phyloP scores from a whole-genome alignment of 2,329 filamentous ascomycete species.

The Microascus cirrosus region DNA sequence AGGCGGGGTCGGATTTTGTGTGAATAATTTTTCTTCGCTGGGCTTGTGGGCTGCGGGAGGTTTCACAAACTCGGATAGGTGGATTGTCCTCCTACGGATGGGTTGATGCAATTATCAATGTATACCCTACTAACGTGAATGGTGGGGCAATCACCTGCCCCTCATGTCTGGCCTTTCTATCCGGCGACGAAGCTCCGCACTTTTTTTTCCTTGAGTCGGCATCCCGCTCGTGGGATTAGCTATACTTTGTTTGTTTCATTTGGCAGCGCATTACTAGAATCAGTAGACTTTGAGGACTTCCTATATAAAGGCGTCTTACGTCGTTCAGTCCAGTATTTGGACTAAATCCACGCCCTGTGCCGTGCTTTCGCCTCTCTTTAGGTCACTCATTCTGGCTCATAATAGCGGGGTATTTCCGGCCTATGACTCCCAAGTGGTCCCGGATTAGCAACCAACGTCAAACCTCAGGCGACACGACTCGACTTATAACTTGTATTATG shows the following conservation, averaged over 20 bases:
- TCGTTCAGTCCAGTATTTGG: not conserved
- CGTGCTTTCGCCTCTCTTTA: not conserved
- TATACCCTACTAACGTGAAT: not conserved
- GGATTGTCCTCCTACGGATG: not conserved
- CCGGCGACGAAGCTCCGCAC: not conserved
- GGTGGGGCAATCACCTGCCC: not conserved
- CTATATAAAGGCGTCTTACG: too few species aligned
- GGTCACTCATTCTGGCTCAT: not conserved
- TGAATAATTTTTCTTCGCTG: slow-evolving; percentile 3
- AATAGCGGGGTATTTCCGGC: not conserved
- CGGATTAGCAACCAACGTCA: not conserved
- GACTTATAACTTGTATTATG: slow-evolving; percentile 6
- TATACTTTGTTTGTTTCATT: too few species aligned
- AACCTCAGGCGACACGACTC: not conserved
- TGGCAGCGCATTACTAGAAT: too few species aligned
- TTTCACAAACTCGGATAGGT: not conserved
- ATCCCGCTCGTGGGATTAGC: too few species aligned
- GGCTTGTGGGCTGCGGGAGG: slow-evolving; percentile 3
- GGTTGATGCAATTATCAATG: not conserved
- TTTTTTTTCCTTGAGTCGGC: not conserved
- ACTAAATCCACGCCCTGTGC: not conserved
- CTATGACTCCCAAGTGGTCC: not conserved
- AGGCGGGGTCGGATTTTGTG: slow-evolving; percentile 6
- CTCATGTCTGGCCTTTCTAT: not conserved
- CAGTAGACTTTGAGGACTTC: too few species aligned